Evolutionary conservation across 345 rosid species (phyloP), one percentile per base, ranked within the genome.

Genomic region (Reutealis trisperma): DNA sequence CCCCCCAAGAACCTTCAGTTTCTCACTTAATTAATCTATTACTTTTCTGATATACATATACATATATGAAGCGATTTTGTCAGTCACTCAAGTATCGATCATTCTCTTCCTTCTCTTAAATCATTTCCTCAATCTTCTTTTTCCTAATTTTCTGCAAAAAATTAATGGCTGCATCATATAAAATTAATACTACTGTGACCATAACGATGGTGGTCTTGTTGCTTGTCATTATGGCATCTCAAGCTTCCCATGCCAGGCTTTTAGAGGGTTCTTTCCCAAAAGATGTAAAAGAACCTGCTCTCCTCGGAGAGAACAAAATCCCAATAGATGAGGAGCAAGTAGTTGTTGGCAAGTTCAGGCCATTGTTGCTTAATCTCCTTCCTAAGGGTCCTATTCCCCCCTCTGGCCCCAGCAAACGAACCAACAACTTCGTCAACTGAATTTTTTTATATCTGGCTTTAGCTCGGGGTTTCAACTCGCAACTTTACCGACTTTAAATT

Each of bases 351-450:
- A 67, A 68, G 63, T 76, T 68, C 16, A 68, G 52, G 66, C 58
- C 71, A 8, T 65, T 79, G 72, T 19, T 83, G 71, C 85, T 84
- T 73, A 75, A 67, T 76, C 68, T 80, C 60, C 79, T 80, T 18
- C 84, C 87, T 0, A 80, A 75, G 68, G 85, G 89, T 57, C 22
- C 47, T 25, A 32, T 62, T 44, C 85, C 84, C 9, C 79, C 85
- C 4, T 82, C 84, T 25, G 82, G 79, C 63, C 87, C 85, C 12
- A 83, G 87, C 78, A 64, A 75, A 62, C 42, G 82, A 59, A 65
- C 42, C 72, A 81, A 84, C 82, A 60, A 67, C 47, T 49, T 30
- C 24, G 32, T 60, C 6, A 55, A 70, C 52, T 84, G 73, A 78
- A 47, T 7, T 45, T 45, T 45, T 11, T 7, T 45, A 8, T 45